Conservation (phyloP, 192 early-diverging fungal genomes). For the Jimgerdemannia lactiflua region DNA sequence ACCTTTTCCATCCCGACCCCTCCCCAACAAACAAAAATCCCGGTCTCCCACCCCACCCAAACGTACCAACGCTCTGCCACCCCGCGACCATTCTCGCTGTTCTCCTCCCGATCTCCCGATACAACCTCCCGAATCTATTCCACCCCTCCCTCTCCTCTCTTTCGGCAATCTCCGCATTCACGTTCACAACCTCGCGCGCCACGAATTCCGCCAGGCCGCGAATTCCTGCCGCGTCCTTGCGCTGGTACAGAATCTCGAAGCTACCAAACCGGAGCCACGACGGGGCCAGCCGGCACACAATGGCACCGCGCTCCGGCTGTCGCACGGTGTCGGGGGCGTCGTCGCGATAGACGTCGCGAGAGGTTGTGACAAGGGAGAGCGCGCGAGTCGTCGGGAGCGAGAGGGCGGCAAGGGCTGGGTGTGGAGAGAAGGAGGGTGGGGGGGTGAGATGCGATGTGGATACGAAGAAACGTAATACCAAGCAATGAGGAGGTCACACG, state of each 20-base stretch:
- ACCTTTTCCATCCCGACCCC: not conserved
- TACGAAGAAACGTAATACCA: not conserved
- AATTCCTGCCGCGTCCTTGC: conserved; percentile 55
- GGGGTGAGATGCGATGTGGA: not conserved
- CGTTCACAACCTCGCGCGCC: conserved; percentile 50
- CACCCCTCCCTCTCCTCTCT: conserved; percentile 11
- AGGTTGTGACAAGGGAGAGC: conserved; percentile 63
- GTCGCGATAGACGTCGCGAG: conserved; percentile 60
- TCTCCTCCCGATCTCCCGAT: conserved; percentile 48
- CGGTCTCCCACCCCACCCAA: not conserved
- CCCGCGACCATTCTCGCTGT: conserved; percentile 74
- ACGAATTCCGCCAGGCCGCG: conserved; percentile 71
- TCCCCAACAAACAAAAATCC: not conserved
- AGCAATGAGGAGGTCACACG: conserved; percentile 5
- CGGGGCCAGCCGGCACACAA: conserved; percentile 71
- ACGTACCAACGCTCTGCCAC: conserved; percentile 71
- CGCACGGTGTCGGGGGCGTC: conserved; percentile 32
- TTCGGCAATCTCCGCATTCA: conserved; percentile 25
- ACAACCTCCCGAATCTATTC: conserved; percentile 58
- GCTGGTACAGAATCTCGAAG: conserved; percentile 78
- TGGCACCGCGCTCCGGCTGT: conserved; percentile 65
- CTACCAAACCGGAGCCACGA: conserved; percentile 88
- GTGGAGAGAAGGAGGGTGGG: not conserved
- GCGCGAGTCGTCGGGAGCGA: conserved; percentile 78
- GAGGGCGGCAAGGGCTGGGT: conserved; percentile 57